A percentile compares a stretch with the other conserved stretches of the same genome.
These are phyloP conservation scores for Protea cynaroides DNA, from an alignment of 164 flowering plant genomes.

Conservation along the genomic window DNA sequence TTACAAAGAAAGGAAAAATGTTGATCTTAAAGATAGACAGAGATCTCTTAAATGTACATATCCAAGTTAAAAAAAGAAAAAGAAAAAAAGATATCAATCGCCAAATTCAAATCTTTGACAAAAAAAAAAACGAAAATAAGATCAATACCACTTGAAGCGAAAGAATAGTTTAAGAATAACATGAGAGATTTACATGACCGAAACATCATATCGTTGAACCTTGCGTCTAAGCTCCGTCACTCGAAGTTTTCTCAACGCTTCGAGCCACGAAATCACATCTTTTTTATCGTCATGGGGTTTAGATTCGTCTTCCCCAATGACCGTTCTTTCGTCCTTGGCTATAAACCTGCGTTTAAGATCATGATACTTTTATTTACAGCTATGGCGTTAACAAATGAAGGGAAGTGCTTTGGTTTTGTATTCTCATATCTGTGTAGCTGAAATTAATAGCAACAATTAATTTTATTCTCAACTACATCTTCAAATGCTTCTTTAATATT, in stretches of 20 bases:
- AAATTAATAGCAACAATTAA: no score
- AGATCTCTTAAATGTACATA: not conserved
- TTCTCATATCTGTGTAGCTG: conserved; percentile 63
- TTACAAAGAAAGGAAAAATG: conserved; percentile 32
- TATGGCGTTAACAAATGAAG: conserved; percentile 37
- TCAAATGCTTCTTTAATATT: no score
- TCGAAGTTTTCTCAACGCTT: conserved; percentile 61
- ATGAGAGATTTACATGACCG: conserved; percentile 85
- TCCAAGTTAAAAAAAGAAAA: not conserved
- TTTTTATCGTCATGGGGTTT: conserved; percentile 3
- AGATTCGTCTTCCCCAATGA: conserved; percentile 4
- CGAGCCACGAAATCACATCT: conserved; percentile 52
- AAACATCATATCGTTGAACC: conserved; percentile 64
- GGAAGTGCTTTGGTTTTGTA: conserved; percentile 40
- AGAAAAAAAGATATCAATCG: not conserved
- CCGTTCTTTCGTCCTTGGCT: not conserved
- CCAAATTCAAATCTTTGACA: conserved; percentile 5
- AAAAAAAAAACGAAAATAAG: not conserved
- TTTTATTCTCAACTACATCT: no score
- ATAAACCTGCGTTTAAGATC: conserved; percentile 63
- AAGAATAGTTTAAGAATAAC: not conserved
- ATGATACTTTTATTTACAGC: conserved; percentile 45
- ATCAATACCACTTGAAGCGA: not conserved
- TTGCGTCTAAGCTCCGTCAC: conserved; percentile 72
- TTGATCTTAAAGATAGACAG: not conserved